phyloP scores from a whole-genome alignment of 108 stramenopile genomes.

The Seminavis robusta region DNA sequence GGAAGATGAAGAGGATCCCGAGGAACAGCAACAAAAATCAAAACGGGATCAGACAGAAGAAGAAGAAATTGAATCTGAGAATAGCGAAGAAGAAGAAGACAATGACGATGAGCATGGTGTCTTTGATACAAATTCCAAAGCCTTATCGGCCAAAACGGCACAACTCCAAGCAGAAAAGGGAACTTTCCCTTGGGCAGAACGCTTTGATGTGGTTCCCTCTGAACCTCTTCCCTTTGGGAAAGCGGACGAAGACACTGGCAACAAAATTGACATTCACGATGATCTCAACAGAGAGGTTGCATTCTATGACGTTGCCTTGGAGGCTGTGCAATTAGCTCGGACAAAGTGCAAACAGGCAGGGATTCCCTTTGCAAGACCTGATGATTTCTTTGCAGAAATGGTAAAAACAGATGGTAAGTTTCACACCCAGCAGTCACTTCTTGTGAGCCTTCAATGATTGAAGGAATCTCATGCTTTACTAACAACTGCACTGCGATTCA shows the following conservation, averaged over 20 bases:
- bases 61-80: not conserved
- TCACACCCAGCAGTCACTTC: not conserved
- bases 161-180: conserved; percentile 27
- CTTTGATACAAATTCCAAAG: conserved; percentile 31
- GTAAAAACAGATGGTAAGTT: conserved; percentile 97
- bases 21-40: not conserved
- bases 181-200: conserved; percentile 71
- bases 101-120: conserved; percentile 5
- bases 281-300: conserved; percentile 96
- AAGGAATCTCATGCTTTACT: not conserved
- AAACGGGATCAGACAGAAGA: too few species aligned
- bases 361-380: conserved; percentile 86
- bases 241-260: conserved; percentile 31
- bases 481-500: conserved; percentile 4
- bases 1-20: too few species aligned
- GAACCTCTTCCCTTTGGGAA: conserved; percentile 73
- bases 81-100: conserved; percentile 11
- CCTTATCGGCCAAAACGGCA: conserved; percentile 31
- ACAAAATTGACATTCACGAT: conserved; percentile 86
- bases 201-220: conserved; percentile 60
- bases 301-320: conserved; percentile 93
- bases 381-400: conserved; percentile 99
- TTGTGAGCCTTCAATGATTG: not conserved
- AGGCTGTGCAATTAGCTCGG: conserved; percentile 78
- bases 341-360: conserved; percentile 42